Percentiles rank a stretch among this genome's conserved stretches.
These are phyloP conservation scores for Arthrobotrys sinensis DNA, from an alignment of 2,329 filamentous ascomycete genomes.

Conservation along the genomic window DNA sequence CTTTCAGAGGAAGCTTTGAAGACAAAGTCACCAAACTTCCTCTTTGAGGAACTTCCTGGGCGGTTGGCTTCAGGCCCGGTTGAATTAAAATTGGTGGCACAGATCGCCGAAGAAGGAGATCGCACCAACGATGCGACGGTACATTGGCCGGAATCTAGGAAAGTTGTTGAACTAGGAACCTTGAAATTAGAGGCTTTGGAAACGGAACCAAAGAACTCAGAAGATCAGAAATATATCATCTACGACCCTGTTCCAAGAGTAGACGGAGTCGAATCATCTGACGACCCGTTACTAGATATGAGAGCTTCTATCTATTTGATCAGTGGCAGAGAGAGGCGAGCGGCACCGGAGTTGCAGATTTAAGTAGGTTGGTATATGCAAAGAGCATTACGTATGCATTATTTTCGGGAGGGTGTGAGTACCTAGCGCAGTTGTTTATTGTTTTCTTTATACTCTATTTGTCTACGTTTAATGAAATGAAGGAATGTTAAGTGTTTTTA, in stretches of 20 bases:
- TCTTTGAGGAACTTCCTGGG: constrained; percentile 70
- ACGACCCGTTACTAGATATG: constrained; percentile 73
- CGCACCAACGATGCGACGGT: constrained; percentile 70
- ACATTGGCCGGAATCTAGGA: constrained; percentile 72
- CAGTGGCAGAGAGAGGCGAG: constrained; percentile 72
- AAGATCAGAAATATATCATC: constrained; percentile 72
- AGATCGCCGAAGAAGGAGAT: constrained; percentile 71
- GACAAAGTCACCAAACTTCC: constrained; percentile 68
- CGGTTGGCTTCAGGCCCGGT: constrained; percentile 67
- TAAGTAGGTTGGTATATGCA: background rate
- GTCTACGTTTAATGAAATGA: background rate
- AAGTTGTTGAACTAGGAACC: constrained; percentile 71
- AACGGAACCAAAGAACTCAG: constrained; percentile 67
- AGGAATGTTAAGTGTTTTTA: background rate
- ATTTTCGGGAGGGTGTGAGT: background rate
- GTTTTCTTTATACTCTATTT: background rate
- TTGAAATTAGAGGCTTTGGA: constrained; percentile 69
- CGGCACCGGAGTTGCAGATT: constrained; percentile 65
- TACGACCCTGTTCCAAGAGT: constrained; percentile 75
- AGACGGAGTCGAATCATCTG: constrained; percentile 71
- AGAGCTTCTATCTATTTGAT: constrained; percentile 73
- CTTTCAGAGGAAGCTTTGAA: constrained; percentile 68
- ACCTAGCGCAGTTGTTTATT: background rate
- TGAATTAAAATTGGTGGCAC: constrained; percentile 70
- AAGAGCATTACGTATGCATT: background rate